Percentiles rank a stretch among this genome's conserved stretches.
Conservation (phyloP, 2,329 filamentous ascomycete genomes). For the Bipolaris zeicola region DNA sequence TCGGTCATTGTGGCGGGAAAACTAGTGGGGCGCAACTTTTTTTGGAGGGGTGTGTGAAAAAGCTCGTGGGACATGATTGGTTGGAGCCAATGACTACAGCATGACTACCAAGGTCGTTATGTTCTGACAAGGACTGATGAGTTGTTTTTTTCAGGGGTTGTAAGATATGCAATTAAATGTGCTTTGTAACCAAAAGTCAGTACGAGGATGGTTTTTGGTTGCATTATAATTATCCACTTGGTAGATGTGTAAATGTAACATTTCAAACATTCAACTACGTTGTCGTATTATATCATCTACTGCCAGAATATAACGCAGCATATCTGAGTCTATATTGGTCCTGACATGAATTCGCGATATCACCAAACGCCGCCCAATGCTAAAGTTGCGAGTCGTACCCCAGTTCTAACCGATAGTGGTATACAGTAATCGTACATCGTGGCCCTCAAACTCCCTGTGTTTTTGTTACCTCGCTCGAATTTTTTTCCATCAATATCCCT, state of each 20-base stretch:
- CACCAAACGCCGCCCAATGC: constrained; percentile 32
- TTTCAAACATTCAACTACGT: too few relatives aligned
- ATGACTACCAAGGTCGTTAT: neutral
- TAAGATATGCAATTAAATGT: neutral
- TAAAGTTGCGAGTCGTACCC: constrained; percentile 15
- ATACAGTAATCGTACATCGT: constrained; percentile 24
- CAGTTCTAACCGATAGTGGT: constrained; percentile 9
- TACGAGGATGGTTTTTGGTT: neutral
- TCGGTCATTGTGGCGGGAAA: constrained; percentile 22
- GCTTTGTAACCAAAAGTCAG: too few relatives aligned
- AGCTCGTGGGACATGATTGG: constrained; percentile 13
- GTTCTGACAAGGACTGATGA: neutral
- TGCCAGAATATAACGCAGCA: neutral
- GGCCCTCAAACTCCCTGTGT: neutral
- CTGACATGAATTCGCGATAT: neutral
- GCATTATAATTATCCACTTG: neutral
- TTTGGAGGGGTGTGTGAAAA: constrained; percentile 8
- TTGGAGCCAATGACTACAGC: neutral
- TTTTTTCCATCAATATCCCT: neutral
- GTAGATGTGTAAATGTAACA: neutral
- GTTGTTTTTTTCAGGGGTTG: neutral
- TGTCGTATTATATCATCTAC: too few relatives aligned
- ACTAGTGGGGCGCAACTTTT: constrained; percentile 19
- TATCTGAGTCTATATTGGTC: neutral
- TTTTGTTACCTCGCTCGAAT: too few relatives aligned